These are phyloP conservation scores for Suillus luteus DNA, from an alignment of 768 basidiomycete species.

Conservation along the genomic window DNA sequence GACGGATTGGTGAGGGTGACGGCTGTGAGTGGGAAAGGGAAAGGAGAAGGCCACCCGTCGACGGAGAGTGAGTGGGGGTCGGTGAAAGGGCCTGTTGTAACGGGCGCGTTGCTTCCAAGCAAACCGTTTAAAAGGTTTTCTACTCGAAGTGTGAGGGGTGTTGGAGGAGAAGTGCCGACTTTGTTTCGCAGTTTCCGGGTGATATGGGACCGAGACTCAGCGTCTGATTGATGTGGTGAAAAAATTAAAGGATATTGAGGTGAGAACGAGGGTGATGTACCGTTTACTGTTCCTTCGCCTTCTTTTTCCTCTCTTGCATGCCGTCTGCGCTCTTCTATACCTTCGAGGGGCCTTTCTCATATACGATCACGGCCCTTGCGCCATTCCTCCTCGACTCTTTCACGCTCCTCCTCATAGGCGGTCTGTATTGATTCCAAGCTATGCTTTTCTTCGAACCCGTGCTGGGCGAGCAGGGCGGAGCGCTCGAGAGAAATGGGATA, in stretches of 20 bases:
- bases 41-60: constrained; percentile 85
- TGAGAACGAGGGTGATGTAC: constrained; percentile 36
- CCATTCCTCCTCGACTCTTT: constrained; percentile 83
- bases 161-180: constrained; percentile 74
- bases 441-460: constrained; percentile 67
- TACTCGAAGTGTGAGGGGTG: constrained; percentile 51
- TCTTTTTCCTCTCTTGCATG: constrained; percentile 87
- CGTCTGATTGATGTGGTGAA: constrained; percentile 40
- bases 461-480: constrained; percentile 68
- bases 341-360: constrained; percentile 75
- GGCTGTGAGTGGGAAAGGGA: constrained; percentile 71
- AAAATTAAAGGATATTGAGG: constrained; percentile 11
- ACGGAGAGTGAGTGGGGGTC: constrained; percentile 86
- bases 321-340: constrained; percentile 79
- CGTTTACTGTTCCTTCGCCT: constrained; percentile 78
- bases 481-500: constrained; percentile 77
- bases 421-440: constrained; percentile 65
- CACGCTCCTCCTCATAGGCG: constrained; percentile 77
- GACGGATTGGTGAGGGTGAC: constrained; percentile 42
- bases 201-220: constrained; percentile 76
- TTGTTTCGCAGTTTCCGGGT: constrained; percentile 86
- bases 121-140: constrained; percentile 40
- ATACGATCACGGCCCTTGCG: constrained; percentile 72
- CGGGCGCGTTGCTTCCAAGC: constrained; percentile 47
- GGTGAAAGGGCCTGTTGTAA: constrained; percentile 67